These are phyloP conservation scores for Plasmodium billcollinsi DNA, from an alignment of 169 alveolate genomes.

Conservation along the genomic window DNA sequence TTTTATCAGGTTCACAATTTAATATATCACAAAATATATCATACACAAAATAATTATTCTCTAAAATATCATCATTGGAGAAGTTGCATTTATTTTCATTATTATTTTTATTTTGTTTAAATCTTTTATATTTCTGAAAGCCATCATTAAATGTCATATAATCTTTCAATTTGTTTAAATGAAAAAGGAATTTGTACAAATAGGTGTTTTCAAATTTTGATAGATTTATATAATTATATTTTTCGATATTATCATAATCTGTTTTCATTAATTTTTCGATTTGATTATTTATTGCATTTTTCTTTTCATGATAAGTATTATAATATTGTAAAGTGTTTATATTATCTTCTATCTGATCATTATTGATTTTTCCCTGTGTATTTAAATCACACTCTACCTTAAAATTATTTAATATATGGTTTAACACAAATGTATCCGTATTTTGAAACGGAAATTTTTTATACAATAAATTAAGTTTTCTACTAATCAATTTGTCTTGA, in stretches of 20 bases:
- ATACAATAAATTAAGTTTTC: conserved; percentile 38
- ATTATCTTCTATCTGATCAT: background rate
- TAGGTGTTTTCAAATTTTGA: conserved; percentile 32
- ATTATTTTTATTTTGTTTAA: conserved; percentile 12
- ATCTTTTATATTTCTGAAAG: conserved; percentile 13
- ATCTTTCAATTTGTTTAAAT: conserved; percentile 29
- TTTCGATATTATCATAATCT: background rate
- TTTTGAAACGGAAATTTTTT: conserved; percentile 44
- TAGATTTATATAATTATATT: too few species aligned
- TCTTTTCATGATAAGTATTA: background rate
- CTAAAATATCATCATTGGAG: background rate
- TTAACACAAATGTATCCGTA: conserved; percentile 45
- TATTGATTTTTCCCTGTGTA: background rate
- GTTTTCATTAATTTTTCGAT: background rate
- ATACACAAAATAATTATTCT: conserved; percentile 12
- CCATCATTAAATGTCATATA: conserved; percentile 53
- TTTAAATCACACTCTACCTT: background rate
- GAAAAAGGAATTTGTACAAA: conserved; percentile 23
- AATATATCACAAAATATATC: conserved; percentile 28
- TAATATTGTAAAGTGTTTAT: too few species aligned
- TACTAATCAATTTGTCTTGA: conserved; percentile 17
- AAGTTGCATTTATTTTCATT: background rate
- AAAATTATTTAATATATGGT: conserved; percentile 28
- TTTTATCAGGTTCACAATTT: background rate
- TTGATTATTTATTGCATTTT: background rate